A percentile compares a stretch with the other conserved stretches of the same genome.
These are phyloP conservation scores for Ilyonectria sp. DNA, from an alignment of 2,329 filamentous ascomycete species.

Conservation along the genomic window DNA sequence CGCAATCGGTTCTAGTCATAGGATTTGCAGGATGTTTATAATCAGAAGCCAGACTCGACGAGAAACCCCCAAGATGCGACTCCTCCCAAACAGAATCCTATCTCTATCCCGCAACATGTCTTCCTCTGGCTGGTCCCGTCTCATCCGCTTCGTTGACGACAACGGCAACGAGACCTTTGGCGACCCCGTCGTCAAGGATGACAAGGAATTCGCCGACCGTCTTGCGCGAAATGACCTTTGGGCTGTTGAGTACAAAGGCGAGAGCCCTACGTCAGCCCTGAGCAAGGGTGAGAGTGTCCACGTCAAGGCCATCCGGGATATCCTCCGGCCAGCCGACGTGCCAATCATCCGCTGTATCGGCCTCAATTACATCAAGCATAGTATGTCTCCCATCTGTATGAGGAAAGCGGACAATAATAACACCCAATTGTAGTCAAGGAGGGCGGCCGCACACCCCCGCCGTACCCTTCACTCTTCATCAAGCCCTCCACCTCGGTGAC, in stretches of 20 bases:
- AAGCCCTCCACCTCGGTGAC: conserved; percentile 62
- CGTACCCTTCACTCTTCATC: conserved; percentile 66
- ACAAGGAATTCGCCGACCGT: conserved; percentile 45
- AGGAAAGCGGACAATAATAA: accelerated
- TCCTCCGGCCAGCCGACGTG: conserved; percentile 51
- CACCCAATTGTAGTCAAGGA: conserved; percentile 60
- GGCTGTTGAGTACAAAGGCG: conserved; percentile 51
- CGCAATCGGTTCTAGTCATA: conserved; percentile 18
- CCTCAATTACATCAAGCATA: conserved; percentile 56
- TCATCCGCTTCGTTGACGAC: conserved; percentile 55
- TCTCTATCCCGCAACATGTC: conserved; percentile 40
- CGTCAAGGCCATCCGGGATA: conserved; percentile 51
- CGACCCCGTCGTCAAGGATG: conserved; percentile 49
- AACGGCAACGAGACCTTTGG: conserved; percentile 53
- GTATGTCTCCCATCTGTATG: conserved; percentile 37
- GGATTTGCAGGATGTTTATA: conserved; percentile 11
- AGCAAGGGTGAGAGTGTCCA: conserved; percentile 47
- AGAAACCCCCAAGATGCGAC: conserved; percentile 15
- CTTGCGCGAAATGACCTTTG: conserved; percentile 47
- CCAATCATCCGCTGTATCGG: conserved; percentile 56
- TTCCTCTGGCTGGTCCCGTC: conserved; percentile 47
- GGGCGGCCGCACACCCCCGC: conserved; percentile 65
- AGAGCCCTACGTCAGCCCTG: conserved; percentile 43
- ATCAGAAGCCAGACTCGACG: background rate
- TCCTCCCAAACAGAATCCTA: conserved; percentile 21